Evolutionary conservation across 805 yeast genomes (phyloP), one percentile per base, ranked within the genome.

Genomic region (Cyberlindnera mississippiensis): DNA sequence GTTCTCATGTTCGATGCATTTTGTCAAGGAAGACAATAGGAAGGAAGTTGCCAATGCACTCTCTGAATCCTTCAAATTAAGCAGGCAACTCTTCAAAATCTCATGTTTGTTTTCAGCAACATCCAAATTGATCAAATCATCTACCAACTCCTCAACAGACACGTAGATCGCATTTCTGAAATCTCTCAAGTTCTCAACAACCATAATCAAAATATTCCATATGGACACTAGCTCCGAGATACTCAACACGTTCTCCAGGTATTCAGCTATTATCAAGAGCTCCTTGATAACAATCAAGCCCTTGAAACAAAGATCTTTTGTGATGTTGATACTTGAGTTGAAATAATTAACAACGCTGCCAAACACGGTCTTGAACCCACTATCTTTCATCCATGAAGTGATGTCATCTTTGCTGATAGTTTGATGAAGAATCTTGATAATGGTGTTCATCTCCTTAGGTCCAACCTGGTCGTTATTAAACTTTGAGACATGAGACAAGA

Each of bases 121-220:
- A 6, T 40, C 33, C 16, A 50, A 26, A 2, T 37, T 40, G 14
- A 57, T 12, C 34, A 56, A 36, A 19, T 53, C 55, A 29, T 52
- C 57, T 24, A 45, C 46, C n/a, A 56, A 32, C 33, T 57, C 62
- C 36, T 56, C 60, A 29, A 52, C 48, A 11, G 55, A 44, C n/a
- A 55, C 35, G 27, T 43, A 56, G 6, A 57, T 47, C 8, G 56
- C 50, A 39, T 52, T 56, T 29, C 49, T 47, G 37, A 46, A 51
- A 19, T 44, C 48, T 18, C 45, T 55, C 40, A 57, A 36, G 18
- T 56, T 51, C 37, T 53, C 60, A 17, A 55, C 52, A 28, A 57
- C 44, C 53, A 56, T 44, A 0, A 45, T 28, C 30, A 53, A 28
- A 22, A 57, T 48, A 19, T 37, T 44, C 59, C 57, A 56, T 9